Conservation (phyloP, 331 rosid genomes). For the Rosa hybrid region DNA sequence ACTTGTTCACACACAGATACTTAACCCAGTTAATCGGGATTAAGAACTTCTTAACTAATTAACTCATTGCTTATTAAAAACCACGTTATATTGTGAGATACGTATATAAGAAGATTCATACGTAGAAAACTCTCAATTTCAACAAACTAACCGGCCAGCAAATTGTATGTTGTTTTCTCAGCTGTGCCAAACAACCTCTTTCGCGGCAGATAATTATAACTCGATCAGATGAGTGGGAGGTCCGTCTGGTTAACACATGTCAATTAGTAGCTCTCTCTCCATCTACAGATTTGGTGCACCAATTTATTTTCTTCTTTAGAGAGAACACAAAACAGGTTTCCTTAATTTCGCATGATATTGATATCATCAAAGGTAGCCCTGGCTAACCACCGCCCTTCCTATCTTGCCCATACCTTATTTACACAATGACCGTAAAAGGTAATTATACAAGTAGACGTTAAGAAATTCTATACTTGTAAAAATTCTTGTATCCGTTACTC, state of each 20-base stretch:
- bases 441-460: no score
- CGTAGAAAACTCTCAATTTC: not conserved
- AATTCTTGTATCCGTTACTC: no score
- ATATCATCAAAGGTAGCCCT: not conserved
- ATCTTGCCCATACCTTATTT: not conserved
- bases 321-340: not conserved
- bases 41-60: not conserved
- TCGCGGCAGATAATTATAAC: not conserved
- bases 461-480: no score
- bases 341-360: not conserved
- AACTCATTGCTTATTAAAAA: no score
- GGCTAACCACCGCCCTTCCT: not conserved
- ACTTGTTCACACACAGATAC: not conserved
- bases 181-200: conserved; percentile 7
- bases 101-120: not conserved
- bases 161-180: not conserved
- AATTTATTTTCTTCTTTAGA: not conserved
- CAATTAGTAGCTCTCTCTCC: not conserved
- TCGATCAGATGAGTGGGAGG: not conserved
- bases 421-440: not conserved
- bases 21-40: not conserved
- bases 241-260: not conserved
- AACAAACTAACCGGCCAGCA: not conserved
- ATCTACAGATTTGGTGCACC: not conserved
- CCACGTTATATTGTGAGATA: not conserved